phyloP scores from a whole-genome alignment of 768 basidiomycete genomes.

The Auricularia heimuer region DNA sequence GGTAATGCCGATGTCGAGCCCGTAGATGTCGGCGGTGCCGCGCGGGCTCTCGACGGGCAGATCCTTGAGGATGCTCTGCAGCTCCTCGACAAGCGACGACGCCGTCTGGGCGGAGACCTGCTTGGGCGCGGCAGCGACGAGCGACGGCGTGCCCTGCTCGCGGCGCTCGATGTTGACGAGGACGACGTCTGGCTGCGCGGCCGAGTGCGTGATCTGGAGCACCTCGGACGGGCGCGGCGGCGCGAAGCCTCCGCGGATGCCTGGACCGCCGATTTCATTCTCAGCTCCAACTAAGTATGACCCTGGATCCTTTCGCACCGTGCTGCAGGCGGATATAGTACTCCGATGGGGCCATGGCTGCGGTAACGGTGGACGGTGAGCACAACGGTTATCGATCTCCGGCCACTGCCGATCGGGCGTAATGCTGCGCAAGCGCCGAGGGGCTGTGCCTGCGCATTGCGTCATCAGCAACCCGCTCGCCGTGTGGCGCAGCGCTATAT shows the following conservation, averaged over 20 bases:
- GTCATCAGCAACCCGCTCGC: not conserved
- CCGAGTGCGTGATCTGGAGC: conserved; percentile 39
- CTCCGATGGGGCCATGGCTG: conserved; percentile 39
- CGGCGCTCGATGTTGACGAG: conserved; percentile 40
- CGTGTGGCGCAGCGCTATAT: not conserved
- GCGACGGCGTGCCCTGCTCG: conserved; percentile 34
- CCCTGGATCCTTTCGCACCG: conserved; percentile 28
- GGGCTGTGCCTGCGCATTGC: not conserved
- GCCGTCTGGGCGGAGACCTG: conserved; percentile 19
- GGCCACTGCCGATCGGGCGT: not conserved
- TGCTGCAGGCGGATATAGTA: conserved; percentile 53
- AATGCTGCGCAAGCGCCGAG: not conserved
- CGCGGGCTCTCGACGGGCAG: conserved; percentile 47
- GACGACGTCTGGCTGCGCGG: conserved; percentile 27
- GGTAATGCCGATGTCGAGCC: conserved; percentile 23
- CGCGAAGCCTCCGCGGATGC: conserved; percentile 68
- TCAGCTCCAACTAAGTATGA: not conserved
- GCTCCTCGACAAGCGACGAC: conserved; percentile 40
- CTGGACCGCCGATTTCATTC: conserved; percentile 26
- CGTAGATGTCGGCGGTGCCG: conserved; percentile 66
- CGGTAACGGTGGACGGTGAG: not conserved
- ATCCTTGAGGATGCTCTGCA: conserved; percentile 47
- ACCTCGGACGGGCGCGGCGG: conserved; percentile 53
- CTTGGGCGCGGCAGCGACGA: conserved; percentile 36
- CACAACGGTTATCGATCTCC: not conserved